Percentiles rank a stretch among this genome's conserved stretches.
These are phyloP conservation scores for Viridothelium virens DNA, from an alignment of 495 filamentous ascomycete species.

Conservation along the genomic window DNA sequence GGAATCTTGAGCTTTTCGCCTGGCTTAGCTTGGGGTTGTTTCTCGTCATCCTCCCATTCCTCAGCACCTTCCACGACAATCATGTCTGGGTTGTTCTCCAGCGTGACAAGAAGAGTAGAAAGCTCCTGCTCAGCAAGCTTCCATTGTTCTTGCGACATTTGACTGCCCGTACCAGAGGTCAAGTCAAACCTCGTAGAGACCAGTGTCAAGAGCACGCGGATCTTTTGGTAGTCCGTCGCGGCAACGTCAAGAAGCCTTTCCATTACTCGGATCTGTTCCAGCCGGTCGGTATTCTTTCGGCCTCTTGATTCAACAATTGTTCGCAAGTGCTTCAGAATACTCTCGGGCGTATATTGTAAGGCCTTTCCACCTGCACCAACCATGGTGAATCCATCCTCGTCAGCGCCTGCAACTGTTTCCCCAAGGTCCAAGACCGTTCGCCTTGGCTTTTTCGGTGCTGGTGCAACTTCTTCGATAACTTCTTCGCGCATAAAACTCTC, in stretches of 20 bases:
- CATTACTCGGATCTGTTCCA: conserved; percentile 93
- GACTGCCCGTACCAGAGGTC: conserved; percentile 66
- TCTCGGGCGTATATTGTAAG: conserved; percentile 87
- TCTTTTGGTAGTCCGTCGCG: conserved; percentile 82
- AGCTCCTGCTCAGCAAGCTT: conserved; percentile 87
- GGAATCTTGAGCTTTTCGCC: conserved; percentile 81
- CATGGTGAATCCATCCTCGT: conserved; percentile 75
- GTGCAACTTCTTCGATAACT: conserved; percentile 56
- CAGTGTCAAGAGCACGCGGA: conserved; percentile 83
- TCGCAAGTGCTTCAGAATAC: conserved; percentile 92
- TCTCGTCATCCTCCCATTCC: conserved; percentile 99
- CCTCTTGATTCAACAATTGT: conserved; percentile 90
- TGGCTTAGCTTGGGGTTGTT: conserved; percentile 60
- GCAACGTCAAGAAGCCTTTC: conserved; percentile 89
- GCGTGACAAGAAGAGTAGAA: conserved; percentile 61
- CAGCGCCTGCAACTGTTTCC: conserved; percentile 40
- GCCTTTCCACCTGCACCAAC: conserved; percentile 82
- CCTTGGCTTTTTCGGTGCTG: conserved; percentile 44
- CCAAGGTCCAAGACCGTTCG: conserved; percentile 29
- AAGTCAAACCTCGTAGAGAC: conserved; percentile 94
- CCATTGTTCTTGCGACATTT: conserved; percentile 97
- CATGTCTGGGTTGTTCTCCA: conserved; percentile 68
- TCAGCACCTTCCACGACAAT: conserved; percentile 84
- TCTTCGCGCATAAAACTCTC: conserved; percentile 82
- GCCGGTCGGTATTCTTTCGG: conserved; percentile 95